Evolutionary conservation across 306 rosid genomes (phyloP), one percentile per base, ranked within the genome.

Genomic region (Benincasa hispida): DNA sequence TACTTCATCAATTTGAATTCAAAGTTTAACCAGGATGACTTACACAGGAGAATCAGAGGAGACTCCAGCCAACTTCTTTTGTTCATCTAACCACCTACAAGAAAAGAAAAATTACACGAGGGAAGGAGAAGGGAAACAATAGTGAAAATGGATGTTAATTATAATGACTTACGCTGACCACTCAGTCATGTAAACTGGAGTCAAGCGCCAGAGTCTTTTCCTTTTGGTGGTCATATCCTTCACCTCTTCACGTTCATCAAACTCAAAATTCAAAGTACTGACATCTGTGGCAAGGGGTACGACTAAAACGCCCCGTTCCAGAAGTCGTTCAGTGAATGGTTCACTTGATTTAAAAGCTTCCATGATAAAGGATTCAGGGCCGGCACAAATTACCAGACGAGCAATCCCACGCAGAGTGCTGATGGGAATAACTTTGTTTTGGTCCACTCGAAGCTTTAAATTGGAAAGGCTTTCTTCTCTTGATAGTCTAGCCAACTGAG

Each of bases 41-140:
- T 84, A 90, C 99, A 94, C 99, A 1, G 97, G 95, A 80, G 93
- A 89, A n/a, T 89, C 97, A 12, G 99, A 61, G 75, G 95, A 62
- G 74, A 90, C 91, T 66, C 90, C 87, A 22, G 99, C 95, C 83
- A 90, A 47, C 86, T 81, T 92, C 88, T 94, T 94, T 82, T 94
- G 96, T 30, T 94, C 97, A 61, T 89, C 90, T 78, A 94, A 73
- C 98, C 98, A 94, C 80, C 98, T 94, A 80, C 58, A 61, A 15
- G 30, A 56, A 25, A 21, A 62, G n/a, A 58, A 22, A 55, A 58
- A 54, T 30, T 24, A 45, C 27, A 80, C 28, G 37, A 34, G 42
- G 13, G 63, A 45, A 45, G 8, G 41, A 41, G 10, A 53, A 62
- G 55, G 8, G 3, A 47, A n/a, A 81, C 62, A 74, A 30, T 45